phyloP scores from a whole-genome alignment of 2,329 filamentous ascomycete species.

The Talaromyces verruculosus region DNA sequence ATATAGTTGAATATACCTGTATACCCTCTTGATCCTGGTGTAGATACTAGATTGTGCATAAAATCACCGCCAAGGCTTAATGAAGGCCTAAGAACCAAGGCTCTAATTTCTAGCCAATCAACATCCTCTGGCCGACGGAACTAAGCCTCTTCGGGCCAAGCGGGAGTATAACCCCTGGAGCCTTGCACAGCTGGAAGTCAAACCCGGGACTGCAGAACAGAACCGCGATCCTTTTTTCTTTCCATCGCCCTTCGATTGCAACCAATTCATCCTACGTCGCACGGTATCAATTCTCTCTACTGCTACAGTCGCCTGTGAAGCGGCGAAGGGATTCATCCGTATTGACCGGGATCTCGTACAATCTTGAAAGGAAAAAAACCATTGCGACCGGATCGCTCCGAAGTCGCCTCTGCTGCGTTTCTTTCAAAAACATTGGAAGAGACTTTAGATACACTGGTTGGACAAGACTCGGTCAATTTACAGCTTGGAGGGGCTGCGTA shows the following conservation, averaged over 20 bases:
- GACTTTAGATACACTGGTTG: neutral
- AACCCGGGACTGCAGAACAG: neutral
- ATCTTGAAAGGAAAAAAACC: neutral
- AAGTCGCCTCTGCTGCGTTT: neutral
- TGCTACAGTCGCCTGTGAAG: neutral
- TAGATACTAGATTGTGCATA: neutral
- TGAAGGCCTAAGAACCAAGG: neutral
- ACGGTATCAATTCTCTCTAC: neutral
- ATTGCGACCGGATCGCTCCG: neutral
- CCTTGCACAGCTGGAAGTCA: neutral
- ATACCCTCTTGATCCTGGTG: neutral
- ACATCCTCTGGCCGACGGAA: neutral
- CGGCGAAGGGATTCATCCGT: too few relatives aligned
- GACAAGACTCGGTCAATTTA: neutral
- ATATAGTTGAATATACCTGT: neutral
- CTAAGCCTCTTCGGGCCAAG: constrained; percentile 14
- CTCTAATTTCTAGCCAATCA: neutral
- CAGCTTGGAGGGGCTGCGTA: neutral
- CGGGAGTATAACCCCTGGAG: constrained; percentile 8
- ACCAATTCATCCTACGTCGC: neutral
- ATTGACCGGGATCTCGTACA: neutral
- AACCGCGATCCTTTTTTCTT: neutral
- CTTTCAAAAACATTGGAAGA: neutral
- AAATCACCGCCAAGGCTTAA: neutral
- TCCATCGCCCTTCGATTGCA: neutral